Percentiles rank a stretch among this genome's conserved stretches.
These are phyloP conservation scores for Nemania bipapillata DNA, from an alignment of 2,329 filamentous ascomycete species.

Conservation along the genomic window DNA sequence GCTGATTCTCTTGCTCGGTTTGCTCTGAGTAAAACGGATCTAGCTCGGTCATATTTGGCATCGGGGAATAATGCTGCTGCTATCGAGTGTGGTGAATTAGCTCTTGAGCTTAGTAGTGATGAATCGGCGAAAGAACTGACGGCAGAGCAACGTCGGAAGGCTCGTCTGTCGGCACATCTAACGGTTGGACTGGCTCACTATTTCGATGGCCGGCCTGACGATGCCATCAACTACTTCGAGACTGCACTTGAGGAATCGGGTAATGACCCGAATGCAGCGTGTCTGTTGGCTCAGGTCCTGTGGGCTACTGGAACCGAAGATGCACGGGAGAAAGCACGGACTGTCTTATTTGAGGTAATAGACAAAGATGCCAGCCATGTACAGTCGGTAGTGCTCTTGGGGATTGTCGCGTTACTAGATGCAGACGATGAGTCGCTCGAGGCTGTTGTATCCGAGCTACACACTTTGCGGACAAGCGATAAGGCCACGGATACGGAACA, in stretches of 20 bases:
- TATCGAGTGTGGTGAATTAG: constrained; percentile 81
- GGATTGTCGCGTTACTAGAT: constrained; percentile 84
- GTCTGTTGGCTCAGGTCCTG: constrained; percentile 86
- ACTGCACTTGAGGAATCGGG: constrained; percentile 80
- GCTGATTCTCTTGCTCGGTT: constrained; percentile 77
- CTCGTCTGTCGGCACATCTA: constrained; percentile 84
- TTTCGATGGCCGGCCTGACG: constrained; percentile 71
- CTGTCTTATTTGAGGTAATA: constrained; percentile 82
- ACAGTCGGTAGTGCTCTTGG: constrained; percentile 81
- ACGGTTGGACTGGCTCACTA: constrained; percentile 87
- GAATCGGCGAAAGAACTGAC: constrained; percentile 74
- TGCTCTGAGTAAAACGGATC: constrained; percentile 84
- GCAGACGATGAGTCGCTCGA: constrained; percentile 80
- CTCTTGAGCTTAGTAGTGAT: constrained; percentile 80
- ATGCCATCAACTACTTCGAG: constrained; percentile 82
- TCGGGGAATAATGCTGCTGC: constrained; percentile 72
- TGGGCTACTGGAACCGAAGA: constrained; percentile 86
- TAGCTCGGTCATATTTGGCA: constrained; percentile 84
- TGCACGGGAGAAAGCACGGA: constrained; percentile 79
- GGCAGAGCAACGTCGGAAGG: constrained; percentile 71
- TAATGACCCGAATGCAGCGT: constrained; percentile 83
- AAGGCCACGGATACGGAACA: constrained; percentile 72
- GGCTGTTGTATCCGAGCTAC: constrained; percentile 81
- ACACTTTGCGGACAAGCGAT: constrained; percentile 74
- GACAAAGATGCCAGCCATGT: constrained; percentile 79